Evolutionary conservation across 2,329 filamentous ascomycete species (phyloP).

Genomic region (Exutisphaerella laricina): DNA sequence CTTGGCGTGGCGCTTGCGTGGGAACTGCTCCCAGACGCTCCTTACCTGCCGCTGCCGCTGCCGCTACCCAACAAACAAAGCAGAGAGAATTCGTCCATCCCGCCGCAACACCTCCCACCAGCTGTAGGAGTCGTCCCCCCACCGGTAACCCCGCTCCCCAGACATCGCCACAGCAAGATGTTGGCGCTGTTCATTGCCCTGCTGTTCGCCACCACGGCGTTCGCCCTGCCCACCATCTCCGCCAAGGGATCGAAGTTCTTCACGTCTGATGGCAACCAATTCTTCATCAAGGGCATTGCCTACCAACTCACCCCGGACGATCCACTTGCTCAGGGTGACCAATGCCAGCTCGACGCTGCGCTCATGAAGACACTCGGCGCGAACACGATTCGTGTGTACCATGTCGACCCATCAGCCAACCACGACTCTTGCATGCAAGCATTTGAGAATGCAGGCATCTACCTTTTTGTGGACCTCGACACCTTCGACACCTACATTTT

Average conservation of each 20-base stretch:
- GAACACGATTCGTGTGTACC: constrained; percentile 83
- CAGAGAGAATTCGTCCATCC: no score
- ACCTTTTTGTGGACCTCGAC: constrained; percentile 77
- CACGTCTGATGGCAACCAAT: constrained; percentile 71
- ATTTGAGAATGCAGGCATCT: constrained; percentile 75
- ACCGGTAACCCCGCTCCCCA: no score
- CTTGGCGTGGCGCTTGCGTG: constrained; percentile 1
- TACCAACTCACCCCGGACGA: constrained; percentile 57
- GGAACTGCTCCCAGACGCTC: neutral
- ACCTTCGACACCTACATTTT: constrained; percentile 63
- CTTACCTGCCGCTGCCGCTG: neutral
- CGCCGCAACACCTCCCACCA: no score
- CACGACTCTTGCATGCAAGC: constrained; percentile 77
- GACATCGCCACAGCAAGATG: constrained; percentile 2
- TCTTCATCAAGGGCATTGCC: constrained; percentile 66
- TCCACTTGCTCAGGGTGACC: constrained; percentile 67
- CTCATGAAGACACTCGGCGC: constrained; percentile 76
- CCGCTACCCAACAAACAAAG: neutral
- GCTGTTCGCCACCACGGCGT: constrained; percentile 31
- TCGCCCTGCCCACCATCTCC: constrained; percentile 52
- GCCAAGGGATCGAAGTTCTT: constrained; percentile 78
- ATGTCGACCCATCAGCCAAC: constrained; percentile 66
- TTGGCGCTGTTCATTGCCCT: constrained; percentile 12
- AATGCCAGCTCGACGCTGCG: constrained; percentile 68
- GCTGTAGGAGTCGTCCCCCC: no score